Evolutionary conservation across 805 yeast genomes (phyloP), one percentile per base, ranked within the genome.

Genomic region (Grigorovia humatica): DNA sequence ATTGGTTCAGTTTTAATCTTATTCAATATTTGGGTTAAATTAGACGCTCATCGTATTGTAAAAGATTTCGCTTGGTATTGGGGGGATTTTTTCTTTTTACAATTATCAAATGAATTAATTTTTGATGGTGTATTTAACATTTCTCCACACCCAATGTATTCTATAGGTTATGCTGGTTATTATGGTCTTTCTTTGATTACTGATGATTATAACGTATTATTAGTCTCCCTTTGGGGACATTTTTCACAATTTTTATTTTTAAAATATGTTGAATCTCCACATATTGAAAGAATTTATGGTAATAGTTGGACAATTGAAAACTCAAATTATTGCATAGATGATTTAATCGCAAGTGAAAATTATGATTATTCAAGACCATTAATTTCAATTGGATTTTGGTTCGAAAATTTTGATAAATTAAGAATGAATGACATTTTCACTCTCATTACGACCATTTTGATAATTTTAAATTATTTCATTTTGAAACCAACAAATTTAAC

Each of bases 31-130:
- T 84, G 93, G 89, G 95, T 87, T 47, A 87, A 87, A 65, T 70
- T 86, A 23, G 90, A 88, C 65, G 95, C 95, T 38, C 96, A 87
- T 65, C 77, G 89, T 57, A 89, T 87, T 18, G 89, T 87, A 53
- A 86, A 87, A 65, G 96, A 87, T 63, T 87, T 82, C 64, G 96
- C 96, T 11, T 87, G 96, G 96, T 87, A 87, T 67, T 87, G 96
- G 96, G 96, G 96, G 29, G 96, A 88, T 68, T 87, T 87, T 70
- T 87, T 87, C 75, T 87, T 87, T 70, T 72, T 88, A 51, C 85
- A 85, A 63, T 79, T 78, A 55, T 81, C 79, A 52, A 68, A 74
- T 44, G 83, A 83, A 53, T 74, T 87, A 59, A 83, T 86, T 32
- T 87, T 87, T 68, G 95, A 88, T 65, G 96, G 95, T 44, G 93